Evolutionary conservation across 805 yeast species (phyloP), one percentile per base, ranked within the genome.

Genomic region (Clavispora phyllophila): DNA sequence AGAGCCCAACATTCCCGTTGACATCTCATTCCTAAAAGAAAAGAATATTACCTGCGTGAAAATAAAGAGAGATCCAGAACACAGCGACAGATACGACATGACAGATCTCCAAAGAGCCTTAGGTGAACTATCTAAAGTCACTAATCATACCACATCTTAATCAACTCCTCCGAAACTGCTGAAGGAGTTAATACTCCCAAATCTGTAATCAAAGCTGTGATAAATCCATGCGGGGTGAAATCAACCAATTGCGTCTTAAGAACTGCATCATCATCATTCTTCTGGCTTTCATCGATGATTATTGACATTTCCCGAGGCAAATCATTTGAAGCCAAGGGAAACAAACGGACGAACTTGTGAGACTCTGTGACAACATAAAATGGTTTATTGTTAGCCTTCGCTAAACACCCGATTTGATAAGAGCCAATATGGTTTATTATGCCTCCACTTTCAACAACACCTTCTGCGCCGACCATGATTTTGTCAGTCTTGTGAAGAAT

Each of bases 401-500:
- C 96, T 45, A 93, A 68, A 36, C 93, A 91, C 31, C 97, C 97
- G 38, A 91, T 84, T 57, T 93, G 96, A 63, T 87, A 93, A 1
- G 96, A 83, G 5, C 99, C 99, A 48, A 93, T 82, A 53, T 86
- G 90, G 64, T 93, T 93, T 53, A 93, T 91, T 37, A 95, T 88
- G 26, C 99, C 99, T 43, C 99, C 99, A 61, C 95, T 84, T 68
- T 93, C 99, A 3, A 96, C 96, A 3, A 93, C 99, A 53, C 99
- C 99, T 65, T 93, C 99, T 1, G 99, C 99, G 42, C 99, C 99
- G 51, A 93, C 93, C 50, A 93, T 77, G 4, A 93, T 86, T 63
- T 93, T 91, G 66, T 91, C 95, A 12, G 90, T 89, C 61, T 86
- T 85, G 61, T 88, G 90, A 45, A 93, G 82, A 29, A 89, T 87